Base-by-base conservation (phyloP, 2,329 filamentous ascomycete species). In the Lasiodiplodia sp. region DNA sequence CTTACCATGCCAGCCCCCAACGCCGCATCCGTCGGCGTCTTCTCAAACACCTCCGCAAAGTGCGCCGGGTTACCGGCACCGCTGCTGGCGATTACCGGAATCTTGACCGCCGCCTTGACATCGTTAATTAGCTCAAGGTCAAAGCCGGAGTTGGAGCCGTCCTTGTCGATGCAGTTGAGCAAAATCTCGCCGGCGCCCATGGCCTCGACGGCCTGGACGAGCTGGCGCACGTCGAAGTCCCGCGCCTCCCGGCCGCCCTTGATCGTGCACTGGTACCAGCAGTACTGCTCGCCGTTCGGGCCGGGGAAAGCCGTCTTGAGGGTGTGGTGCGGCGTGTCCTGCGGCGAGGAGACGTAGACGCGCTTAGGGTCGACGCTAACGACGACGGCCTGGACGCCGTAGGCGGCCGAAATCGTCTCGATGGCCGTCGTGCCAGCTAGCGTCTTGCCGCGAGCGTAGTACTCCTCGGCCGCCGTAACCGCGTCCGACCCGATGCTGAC, bases 231-330 rank as follows among this genome's bases (percentile, higher is more conserved):
- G 78, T 98, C 95, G 72, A 98, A 86, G 79, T 98, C 94, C 70
- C 94, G 88, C n/a, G 92, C 94, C 83, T 98, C 95, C 70, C 96
- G 90, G 7, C 96, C 96, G 57, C 96, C 96, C 83, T 95, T 96
- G 83, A 97, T 93, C 7, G 96, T 99, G 83, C 96, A 98, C 69
- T 96, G 94, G 79, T 97, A 99, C 95, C 95, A 99, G 83, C 93
- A 97, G 80, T 89, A 91, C 65, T 84, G 83, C 80, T 97, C 92
- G 34, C 94, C 94, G 53, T 87, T 86, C 25, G 92, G 90, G 10
- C 94, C 93, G 0, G 88, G 89, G 70, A 84, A 87, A 0, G 81
- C 78, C 0, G 95, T 97, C 75, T 86, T 83, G 76, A 97, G 83
- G 16, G 91, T 92, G 79, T 96, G 91, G 75, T 93, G 90, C 0